Percentiles rank a stretch among this genome's conserved stretches.
These are phyloP conservation scores for Teratosphaeria nubilosa DNA, from an alignment of 2,329 filamentous ascomycete genomes.

Conservation along the genomic window DNA sequence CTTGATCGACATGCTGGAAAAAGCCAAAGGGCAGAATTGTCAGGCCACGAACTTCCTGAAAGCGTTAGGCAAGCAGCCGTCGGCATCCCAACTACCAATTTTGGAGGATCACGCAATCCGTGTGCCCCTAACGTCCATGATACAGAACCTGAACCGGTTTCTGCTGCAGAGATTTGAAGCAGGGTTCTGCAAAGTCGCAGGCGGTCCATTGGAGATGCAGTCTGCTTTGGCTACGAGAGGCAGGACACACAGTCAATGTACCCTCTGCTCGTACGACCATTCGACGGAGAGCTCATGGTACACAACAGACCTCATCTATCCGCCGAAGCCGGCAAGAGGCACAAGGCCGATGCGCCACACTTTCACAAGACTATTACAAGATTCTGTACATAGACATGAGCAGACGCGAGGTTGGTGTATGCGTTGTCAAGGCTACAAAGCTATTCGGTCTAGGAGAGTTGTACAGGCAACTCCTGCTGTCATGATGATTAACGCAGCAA, in stretches of 20 bases:
- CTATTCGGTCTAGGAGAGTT: slow-evolving; percentile 72
- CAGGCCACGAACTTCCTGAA: slow-evolving; percentile 93
- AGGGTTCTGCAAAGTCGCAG: slow-evolving; percentile 58
- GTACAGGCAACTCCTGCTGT: slow-evolving; percentile 74
- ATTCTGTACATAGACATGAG: slow-evolving; percentile 79
- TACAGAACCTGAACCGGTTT: slow-evolving; percentile 79
- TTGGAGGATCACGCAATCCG: slow-evolving; percentile 73
- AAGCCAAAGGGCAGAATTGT: slow-evolving; percentile 85
- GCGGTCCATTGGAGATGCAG: slow-evolving; percentile 57
- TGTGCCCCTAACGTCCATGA: slow-evolving; percentile 65
- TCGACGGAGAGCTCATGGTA: slow-evolving; percentile 68
- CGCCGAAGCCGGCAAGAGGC: slow-evolving; percentile 31
- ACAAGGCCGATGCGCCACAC: slow-evolving; percentile 37
- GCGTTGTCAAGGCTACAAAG: slow-evolving; percentile 82
- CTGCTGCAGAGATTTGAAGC: slow-evolving; percentile 62
- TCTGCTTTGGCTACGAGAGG: slow-evolving; percentile 62
- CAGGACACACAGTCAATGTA: slow-evolving; percentile 67
- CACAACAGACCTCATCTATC: slow-evolving; percentile 80
- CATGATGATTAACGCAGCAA: slow-evolving; percentile 75
- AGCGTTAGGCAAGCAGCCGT: slow-evolving; percentile 72
- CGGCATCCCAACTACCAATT: slow-evolving; percentile 66
- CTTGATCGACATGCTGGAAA: slow-evolving; percentile 95
- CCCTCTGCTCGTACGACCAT: slow-evolving; percentile 79
- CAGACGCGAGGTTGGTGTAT: slow-evolving; percentile 89
- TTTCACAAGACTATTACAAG: slow-evolving; percentile 88